phyloP scores from a whole-genome alignment of 2,329 filamentous ascomycete genomes.

The Fusarium solani-melongenae region DNA sequence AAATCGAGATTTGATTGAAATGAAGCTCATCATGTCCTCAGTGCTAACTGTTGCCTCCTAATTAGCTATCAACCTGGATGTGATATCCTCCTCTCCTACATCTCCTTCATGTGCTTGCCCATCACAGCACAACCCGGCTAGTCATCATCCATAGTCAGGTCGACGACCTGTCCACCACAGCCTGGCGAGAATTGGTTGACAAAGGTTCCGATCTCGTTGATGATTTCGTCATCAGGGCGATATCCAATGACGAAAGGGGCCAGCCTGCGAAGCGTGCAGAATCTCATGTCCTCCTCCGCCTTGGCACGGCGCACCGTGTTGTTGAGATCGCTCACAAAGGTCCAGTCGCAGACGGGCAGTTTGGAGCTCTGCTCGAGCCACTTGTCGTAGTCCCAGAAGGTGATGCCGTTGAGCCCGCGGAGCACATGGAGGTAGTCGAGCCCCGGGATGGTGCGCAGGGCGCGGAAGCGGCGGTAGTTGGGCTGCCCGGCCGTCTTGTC shows the following conservation, averaged over 20 bases:
- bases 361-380: constrained; percentile 18
- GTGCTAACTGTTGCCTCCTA: neutral
- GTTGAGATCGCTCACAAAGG: constrained; percentile 45
- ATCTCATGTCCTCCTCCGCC: neutral
- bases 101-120: neutral
- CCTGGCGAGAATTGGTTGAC: neutral
- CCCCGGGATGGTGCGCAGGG: constrained; percentile 56
- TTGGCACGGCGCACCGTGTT: constrained; percentile 39
- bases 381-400: constrained; percentile 54
- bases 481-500: constrained; percentile 51
- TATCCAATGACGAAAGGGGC: constrained; percentile 27
- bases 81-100: neutral
- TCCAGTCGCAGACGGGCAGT: constrained; percentile 42
- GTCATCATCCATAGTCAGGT: neutral
- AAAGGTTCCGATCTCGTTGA: neutral
- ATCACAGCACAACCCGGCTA: neutral
- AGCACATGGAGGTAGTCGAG: constrained; percentile 57
- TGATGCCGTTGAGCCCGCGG: constrained; percentile 54
- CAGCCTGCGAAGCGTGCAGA: constrained; percentile 36
- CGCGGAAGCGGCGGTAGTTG: constrained; percentile 51
- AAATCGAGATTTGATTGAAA: neutral
- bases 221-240: neutral
- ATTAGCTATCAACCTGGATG: neutral
- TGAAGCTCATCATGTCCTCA: neutral
- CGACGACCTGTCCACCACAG: neutral